Percentiles rank a stretch among this genome's conserved stretches.
These are phyloP conservation scores for Castanea crenata DNA, from an alignment of 306 rosid species.

Conservation along the genomic window DNA sequence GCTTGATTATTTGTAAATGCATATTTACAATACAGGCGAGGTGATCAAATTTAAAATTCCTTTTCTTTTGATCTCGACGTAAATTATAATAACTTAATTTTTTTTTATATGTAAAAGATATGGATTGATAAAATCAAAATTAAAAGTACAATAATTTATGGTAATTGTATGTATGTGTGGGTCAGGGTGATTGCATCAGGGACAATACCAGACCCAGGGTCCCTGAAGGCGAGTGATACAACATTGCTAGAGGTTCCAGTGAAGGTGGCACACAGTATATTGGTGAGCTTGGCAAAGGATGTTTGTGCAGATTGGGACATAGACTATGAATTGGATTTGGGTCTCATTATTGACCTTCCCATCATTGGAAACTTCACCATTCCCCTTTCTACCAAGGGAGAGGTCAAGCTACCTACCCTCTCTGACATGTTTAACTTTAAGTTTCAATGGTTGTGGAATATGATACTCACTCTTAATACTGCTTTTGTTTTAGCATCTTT, in stretches of 20 bases:
- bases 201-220: conserved; percentile 52
- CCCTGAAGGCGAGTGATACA: conserved; percentile 29
- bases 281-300: conserved; percentile 66
- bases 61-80: too few relatives aligned
- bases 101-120: too few relatives aligned
- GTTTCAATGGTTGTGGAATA: too few relatives aligned
- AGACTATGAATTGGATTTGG: conserved; percentile 61
- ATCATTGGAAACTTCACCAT: conserved; percentile 64
- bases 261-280: conserved; percentile 61
- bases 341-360: conserved; percentile 76
- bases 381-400: conserved; percentile 73
- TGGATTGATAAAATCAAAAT: background rate
- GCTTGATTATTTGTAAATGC: too few relatives aligned
- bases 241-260: conserved; percentile 58
- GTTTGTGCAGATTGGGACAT: conserved; percentile 86
- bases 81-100: too few relatives aligned
- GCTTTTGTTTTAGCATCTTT: too few relatives aligned
- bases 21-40: too few relatives aligned
- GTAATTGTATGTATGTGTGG: background rate
- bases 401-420: conserved; percentile 73
- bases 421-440: conserved; percentile 30
- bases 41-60: too few relatives aligned
- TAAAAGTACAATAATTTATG: background rate
- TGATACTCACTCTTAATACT: too few relatives aligned
- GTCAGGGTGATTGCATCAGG: conserved; percentile 45